Evolutionary conservation across 1,139 yeast species (phyloP).

Genomic region (Saccharomyces hybrid): DNA sequence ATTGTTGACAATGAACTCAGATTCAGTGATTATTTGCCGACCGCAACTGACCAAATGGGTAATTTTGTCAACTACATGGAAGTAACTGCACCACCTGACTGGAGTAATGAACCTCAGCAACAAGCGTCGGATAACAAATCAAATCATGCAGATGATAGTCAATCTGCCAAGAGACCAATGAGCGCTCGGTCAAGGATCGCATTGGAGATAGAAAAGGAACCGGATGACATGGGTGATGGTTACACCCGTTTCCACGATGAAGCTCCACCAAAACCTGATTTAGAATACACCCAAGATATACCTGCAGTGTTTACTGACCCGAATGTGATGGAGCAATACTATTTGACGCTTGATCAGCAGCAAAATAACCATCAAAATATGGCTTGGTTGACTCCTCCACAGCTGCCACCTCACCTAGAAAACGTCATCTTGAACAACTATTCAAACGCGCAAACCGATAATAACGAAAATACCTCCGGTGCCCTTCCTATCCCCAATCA

Average conservation of each 20-base stretch:
- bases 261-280: constrained; percentile 23
- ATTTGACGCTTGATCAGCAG: constrained; percentile 63
- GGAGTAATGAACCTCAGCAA: constrained; percentile 4
- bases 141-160: background rate
- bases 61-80: constrained; percentile 91
- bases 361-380: constrained; percentile 50
- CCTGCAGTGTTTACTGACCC: constrained; percentile 89
- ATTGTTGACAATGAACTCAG: constrained; percentile 92
- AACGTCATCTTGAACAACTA: constrained; percentile 80
- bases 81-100: constrained; percentile 37
- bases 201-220: constrained; percentile 32
- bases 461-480: constrained; percentile 20
- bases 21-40: constrained; percentile 83
- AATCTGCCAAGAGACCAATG: constrained; percentile 17
- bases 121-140: constrained; percentile 24
- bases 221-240: constrained; percentile 70
- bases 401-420: constrained; percentile 89
- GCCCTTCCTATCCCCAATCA: constrained; percentile 94
- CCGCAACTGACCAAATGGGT: constrained; percentile 98
- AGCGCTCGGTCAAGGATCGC: constrained; percentile 34
- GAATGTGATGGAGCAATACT: constrained; percentile 69
- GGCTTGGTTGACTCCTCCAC: constrained; percentile 84
- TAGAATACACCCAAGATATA: constrained; percentile 40
- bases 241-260: constrained; percentile 68
- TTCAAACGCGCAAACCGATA: constrained; percentile 37